phyloP scores from a whole-genome alignment of 306 rosid genomes.

The Senna tora region DNA sequence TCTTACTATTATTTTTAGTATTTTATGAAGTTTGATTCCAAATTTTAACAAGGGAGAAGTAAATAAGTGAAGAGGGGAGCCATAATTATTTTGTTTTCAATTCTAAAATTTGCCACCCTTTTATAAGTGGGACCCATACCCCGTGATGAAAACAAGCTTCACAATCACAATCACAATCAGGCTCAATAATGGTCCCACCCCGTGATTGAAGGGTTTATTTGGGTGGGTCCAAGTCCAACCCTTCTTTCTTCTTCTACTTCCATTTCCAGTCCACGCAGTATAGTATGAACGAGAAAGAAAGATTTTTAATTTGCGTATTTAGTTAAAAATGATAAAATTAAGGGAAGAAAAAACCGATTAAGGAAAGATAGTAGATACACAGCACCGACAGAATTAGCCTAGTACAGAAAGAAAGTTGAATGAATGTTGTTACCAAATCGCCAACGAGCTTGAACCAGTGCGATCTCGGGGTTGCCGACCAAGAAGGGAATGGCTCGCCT shows the following conservation, averaged over 20 bases:
- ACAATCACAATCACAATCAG: no score
- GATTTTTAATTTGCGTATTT: no score
- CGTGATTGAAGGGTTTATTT: conserved; percentile 64
- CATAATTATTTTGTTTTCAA: not conserved
- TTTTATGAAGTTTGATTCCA: no score
- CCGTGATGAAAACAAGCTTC: conserved; percentile 11
- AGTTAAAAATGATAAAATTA: not conserved
- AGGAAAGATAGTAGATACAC: not conserved
- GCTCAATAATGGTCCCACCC: conserved; percentile 44
- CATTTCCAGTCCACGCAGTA: conserved; percentile 24
- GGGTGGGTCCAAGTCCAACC: conserved; percentile 28
- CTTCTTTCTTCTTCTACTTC: not conserved
- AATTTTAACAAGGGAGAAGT: no score
- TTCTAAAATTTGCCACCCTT: not conserved
- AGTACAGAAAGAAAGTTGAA: no score
- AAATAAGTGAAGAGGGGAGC: not conserved
- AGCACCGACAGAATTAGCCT: conserved; percentile 79
- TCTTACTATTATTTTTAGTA: not conserved
- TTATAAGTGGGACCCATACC: not conserved
- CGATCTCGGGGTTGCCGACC: conserved; percentile 76
- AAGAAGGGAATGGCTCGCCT: conserved; percentile 87
- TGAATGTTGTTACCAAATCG: conserved; percentile 74
- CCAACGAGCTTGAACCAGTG: conserved; percentile 98
- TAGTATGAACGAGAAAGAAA: conserved; percentile 16
- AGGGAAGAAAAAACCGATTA: not conserved